Percentiles rank a stretch among this genome's conserved stretches.
These are phyloP conservation scores for Saussurea involucrata DNA, from an alignment of 129 eudicot genomes.

Conservation along the genomic window DNA sequence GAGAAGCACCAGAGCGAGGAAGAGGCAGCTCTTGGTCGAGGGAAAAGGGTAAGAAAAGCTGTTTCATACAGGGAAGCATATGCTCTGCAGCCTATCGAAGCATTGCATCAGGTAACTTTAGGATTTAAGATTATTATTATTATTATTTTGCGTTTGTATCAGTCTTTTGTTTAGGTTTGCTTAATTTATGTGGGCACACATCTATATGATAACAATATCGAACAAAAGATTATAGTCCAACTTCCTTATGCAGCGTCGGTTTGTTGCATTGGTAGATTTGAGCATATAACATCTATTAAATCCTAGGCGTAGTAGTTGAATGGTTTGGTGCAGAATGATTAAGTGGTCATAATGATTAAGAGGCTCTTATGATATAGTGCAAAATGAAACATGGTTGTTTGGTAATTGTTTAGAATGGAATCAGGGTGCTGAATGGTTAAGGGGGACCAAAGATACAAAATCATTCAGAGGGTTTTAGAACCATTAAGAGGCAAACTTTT, in stretches of 20 bases:
- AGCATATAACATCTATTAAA: background rate
- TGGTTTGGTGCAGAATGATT: too few species aligned
- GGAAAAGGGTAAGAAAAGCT: slow-evolving; percentile 88
- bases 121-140: background rate
- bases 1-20: slow-evolving; percentile 91
- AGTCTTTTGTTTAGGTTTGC: background rate
- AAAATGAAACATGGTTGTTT: too few species aligned
- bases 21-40: slow-evolving; percentile 98
- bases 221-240: background rate
- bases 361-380: too few species aligned
- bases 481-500: too few species aligned
- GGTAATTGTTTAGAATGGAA: too few species aligned
- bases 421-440: too few species aligned
- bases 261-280: background rate
- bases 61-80: slow-evolving; percentile 85
- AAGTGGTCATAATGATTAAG: too few species aligned
- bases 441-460: too few species aligned
- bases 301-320: too few species aligned
- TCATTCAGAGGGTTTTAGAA: too few species aligned
- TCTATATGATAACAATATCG: background rate
- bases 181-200: background rate
- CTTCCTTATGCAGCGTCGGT: background rate
- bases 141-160: background rate
- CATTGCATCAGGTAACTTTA: slow-evolving; percentile 49
- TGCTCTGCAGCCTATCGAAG: slow-evolving; percentile 49